A percentile compares a stretch with the other conserved stretches of the same genome.
These are phyloP conservation scores for Alternaria sp. DNA, from an alignment of 2,329 filamentous ascomycete species.

Conservation along the genomic window DNA sequence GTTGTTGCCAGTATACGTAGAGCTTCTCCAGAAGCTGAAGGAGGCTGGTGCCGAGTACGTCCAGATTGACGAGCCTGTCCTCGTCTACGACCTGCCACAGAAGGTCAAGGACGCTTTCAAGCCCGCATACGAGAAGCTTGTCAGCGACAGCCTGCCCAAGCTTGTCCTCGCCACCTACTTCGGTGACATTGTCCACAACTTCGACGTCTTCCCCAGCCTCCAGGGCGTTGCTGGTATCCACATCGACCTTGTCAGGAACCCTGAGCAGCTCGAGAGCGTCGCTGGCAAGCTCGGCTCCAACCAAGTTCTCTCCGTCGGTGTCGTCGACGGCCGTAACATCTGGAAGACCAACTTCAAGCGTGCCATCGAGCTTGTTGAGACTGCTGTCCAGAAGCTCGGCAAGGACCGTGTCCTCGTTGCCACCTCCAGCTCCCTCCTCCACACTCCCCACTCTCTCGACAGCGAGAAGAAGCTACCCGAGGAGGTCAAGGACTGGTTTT, in stretches of 20 bases:
- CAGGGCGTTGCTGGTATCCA: conserved; percentile 83
- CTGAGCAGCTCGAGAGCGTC: conserved; percentile 93
- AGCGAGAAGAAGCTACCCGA: conserved; percentile 98
- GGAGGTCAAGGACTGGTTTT: conserved; percentile 98
- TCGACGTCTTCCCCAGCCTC: conserved; percentile 81
- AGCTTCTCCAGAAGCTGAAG: conserved; percentile 94
- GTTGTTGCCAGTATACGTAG: conserved; percentile 91
- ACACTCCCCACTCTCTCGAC: conserved; percentile 96
- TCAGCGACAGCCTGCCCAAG: conserved; percentile 82
- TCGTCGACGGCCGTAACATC: conserved; percentile 99
- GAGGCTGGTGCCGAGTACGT: conserved; percentile 93
- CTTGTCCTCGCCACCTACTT: conserved; percentile 97
- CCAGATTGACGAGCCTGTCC: conserved; percentile 97
- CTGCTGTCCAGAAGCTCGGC: conserved; percentile 92
- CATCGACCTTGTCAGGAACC: conserved; percentile 96
- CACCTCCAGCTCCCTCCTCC: conserved; percentile 96
- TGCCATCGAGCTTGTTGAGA: conserved; percentile 89
- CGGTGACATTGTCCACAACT: conserved; percentile 99
- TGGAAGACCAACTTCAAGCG: conserved; percentile 99
- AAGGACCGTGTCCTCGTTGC: conserved; percentile 97
- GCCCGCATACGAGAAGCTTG: conserved; percentile 91
- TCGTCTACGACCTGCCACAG: conserved; percentile 90
- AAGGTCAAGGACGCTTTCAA: conserved; percentile 98
- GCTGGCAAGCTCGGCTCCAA: conserved; percentile 82
- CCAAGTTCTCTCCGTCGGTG: conserved; percentile 91